Conservation (phyloP, 768 basidiomycete genomes). For the Leccinum subtestaceum region DNA sequence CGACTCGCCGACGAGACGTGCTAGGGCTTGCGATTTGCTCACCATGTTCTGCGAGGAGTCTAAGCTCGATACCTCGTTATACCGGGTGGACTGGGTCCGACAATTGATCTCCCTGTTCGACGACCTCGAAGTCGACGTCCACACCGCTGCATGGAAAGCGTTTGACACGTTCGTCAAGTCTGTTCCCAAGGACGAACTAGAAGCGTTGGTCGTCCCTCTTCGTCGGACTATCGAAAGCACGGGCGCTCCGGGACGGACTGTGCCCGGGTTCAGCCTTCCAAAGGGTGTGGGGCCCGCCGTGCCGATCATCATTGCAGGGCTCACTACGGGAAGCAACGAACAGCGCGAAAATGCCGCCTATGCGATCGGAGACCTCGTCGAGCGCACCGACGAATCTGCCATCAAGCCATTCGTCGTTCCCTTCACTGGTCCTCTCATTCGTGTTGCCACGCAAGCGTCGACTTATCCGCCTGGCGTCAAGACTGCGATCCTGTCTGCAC, state of each 20-base stretch:
- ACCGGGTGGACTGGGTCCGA: slow-evolving; percentile 92
- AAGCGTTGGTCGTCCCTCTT: slow-evolving; percentile 85
- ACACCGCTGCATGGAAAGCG: slow-evolving; percentile 78
- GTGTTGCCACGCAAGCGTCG: slow-evolving; percentile 87
- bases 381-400: slow-evolving; percentile 75
- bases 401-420: slow-evolving; percentile 96
- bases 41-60: slow-evolving; percentile 80
- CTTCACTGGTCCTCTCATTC: slow-evolving; percentile 93
- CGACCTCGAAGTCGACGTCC: slow-evolving; percentile 69
- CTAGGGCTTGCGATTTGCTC: slow-evolving; percentile 78
- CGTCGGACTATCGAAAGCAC: slow-evolving; percentile 84
- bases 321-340: slow-evolving; percentile 92
- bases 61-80: slow-evolving; percentile 76
- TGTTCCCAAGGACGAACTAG: slow-evolving; percentile 88
- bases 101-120: slow-evolving; percentile 82
- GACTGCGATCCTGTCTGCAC: slow-evolving; percentile 81
- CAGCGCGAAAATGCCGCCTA: slow-evolving; percentile 94
- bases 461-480: slow-evolving; percentile 93
- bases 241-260: slow-evolving; percentile 69
- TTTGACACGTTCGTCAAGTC: slow-evolving; percentile 88
- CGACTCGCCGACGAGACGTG: slow-evolving; percentile 65
- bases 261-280: slow-evolving; percentile 82
- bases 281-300: slow-evolving; percentile 84
- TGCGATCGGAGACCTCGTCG: slow-evolving; percentile 94
- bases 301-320: slow-evolving; percentile 86